phyloP scores from a whole-genome alignment of 768 basidiomycete species.

The Macrolepiota dolichaula region DNA sequence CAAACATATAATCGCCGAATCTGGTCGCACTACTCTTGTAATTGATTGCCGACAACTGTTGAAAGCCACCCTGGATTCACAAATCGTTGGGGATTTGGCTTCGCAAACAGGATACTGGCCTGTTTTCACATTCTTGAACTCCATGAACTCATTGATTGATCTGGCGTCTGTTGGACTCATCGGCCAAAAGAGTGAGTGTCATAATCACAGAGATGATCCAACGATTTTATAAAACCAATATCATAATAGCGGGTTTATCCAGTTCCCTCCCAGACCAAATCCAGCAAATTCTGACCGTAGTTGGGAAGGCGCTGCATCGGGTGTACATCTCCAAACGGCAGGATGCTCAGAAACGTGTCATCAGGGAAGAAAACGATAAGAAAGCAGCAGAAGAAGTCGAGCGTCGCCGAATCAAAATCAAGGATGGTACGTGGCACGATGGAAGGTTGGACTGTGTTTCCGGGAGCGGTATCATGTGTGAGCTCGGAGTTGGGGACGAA shows the following conservation, averaged over 20 bases:
- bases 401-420: constrained; percentile 43
- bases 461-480: constrained; percentile 83
- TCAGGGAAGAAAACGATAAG: constrained; percentile 33
- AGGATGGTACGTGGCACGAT: constrained; percentile 78
- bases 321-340: constrained; percentile 51
- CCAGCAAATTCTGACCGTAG: constrained; percentile 79
- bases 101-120: constrained; percentile 88
- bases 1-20: constrained; percentile 45
- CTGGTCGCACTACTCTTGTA: constrained; percentile 57
- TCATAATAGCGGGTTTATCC: constrained; percentile 69
- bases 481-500: constrained; percentile 84
- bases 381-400: constrained; percentile 36
- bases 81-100: constrained; percentile 68
- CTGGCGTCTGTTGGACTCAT: constrained; percentile 93
- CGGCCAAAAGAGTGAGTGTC: constrained; percentile 77
- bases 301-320: constrained; percentile 64
- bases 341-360: constrained; percentile 32
- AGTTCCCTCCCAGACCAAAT: constrained; percentile 79
- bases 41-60: constrained; percentile 82
- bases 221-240: background rate
- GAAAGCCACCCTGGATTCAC: constrained; percentile 64
- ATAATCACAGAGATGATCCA: background rate
- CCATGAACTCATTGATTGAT: constrained; percentile 80
- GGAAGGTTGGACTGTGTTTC: constrained; percentile 81
- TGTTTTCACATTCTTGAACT: constrained; percentile 81